phyloP scores from a whole-genome alignment of 305 asterid genomes.

The Fraxinus baroniana region DNA sequence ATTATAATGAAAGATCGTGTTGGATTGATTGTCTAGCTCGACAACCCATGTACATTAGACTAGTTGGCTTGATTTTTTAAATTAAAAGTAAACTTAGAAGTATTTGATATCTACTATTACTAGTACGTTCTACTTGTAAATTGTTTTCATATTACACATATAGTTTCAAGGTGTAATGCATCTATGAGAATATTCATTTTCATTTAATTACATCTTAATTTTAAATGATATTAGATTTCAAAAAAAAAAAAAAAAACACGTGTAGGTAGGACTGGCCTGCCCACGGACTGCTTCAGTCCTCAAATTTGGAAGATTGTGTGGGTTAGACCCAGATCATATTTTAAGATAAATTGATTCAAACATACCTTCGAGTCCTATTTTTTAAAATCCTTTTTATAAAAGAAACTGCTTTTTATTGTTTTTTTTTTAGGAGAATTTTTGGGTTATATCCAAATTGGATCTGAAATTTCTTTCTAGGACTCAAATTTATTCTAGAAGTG shows the following conservation, averaged over 20 bases:
- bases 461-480: too few species aligned
- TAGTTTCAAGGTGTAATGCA: not conserved
- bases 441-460: too few species aligned
- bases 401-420: too few species aligned
- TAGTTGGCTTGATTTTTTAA: not conserved
- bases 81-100: too few species aligned
- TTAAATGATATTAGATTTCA: not conserved
- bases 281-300: not conserved
- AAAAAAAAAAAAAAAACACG: not conserved
- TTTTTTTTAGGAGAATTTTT: too few species aligned
- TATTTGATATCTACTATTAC: not conserved
- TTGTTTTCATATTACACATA: not conserved
- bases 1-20: not conserved
- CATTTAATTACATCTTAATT: not conserved
- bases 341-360: too few species aligned
- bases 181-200: not conserved
- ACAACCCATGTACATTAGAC: not conserved
- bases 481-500: not conserved
- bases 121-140: not conserved
- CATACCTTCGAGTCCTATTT: not conserved
- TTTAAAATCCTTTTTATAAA: too few species aligned
- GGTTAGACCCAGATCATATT: not conserved
- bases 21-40: not conserved
- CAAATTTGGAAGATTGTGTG: not conserved
- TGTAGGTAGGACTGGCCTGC: not conserved